Evolutionary conservation across 2,329 filamentous ascomycete species (phyloP).

Genomic region (Penicillium occitanis): DNA sequence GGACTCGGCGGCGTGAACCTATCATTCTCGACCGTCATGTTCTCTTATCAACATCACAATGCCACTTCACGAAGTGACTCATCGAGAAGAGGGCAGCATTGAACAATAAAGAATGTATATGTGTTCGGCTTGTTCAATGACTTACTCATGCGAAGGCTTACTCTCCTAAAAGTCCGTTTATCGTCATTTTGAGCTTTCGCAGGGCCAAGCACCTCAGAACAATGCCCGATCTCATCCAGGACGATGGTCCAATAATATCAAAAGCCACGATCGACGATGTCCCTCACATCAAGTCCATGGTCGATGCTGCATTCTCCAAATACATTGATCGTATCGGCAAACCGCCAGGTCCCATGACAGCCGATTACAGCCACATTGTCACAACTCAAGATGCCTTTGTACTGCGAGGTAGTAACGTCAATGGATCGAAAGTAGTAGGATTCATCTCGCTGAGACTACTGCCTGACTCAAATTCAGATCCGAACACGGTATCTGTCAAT

Average conservation of each 20-base stretch:
- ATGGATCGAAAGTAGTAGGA: neutral
- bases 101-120: neutral
- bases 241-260: neutral
- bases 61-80: neutral
- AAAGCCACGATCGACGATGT: neutral
- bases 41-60: neutral
- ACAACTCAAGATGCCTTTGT: neutral
- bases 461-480: neutral
- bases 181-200: no score
- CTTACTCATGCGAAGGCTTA: neutral
- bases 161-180: neutral
- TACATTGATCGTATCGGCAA: constrained; percentile 5
- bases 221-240: neutral
- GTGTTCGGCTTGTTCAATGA: neutral
- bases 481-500: neutral
- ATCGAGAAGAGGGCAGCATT: neutral
- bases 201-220: neutral
- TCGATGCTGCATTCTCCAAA: constrained; percentile 4
- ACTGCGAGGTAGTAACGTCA: neutral
- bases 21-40: neutral
- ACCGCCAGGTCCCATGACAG: neutral
- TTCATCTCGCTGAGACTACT: neutral
- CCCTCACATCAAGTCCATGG: neutral
- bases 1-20: neutral
- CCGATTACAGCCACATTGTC: constrained; percentile 9